Evolutionary conservation across 1,139 yeast genomes (phyloP), one percentile per base, ranked within the genome.

Genomic region (Candida sanyaensis): DNA sequence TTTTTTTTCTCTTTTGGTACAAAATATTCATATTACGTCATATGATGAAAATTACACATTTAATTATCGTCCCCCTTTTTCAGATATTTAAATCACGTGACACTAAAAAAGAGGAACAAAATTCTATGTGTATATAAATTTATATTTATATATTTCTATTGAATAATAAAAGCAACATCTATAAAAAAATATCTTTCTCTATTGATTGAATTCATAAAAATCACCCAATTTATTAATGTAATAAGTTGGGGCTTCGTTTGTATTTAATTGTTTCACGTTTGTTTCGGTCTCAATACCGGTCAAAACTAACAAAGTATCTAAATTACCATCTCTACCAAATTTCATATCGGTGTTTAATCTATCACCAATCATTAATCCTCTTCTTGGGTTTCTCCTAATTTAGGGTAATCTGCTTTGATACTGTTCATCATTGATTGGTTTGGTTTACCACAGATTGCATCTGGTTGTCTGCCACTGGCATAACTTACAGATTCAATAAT

Each of bases 311-410:
- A 95, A 68, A 1, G 98, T 92, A 53, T 77, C 83, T 43, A 95
- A 76, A 0, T 95, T 95, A 43, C 97, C 96, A 50, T 84, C 85
- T 49, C 81, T 76, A 38, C 99, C 99, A 66, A 93, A 93, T 60
- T 80, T 81, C 84, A 93, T 93, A 60, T 93, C 99, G 1, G 99
- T 93, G 64, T 93, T 92, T 51, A 93, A 75, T 53, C 99, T 78
- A 65, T 93, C 99, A 28, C 99, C 99, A 53, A 93, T 82, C 98
- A 93, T 93, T 55, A 93, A 78, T 7, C 96, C 87, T 49, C 81
- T 77, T 11, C 71, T 60, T 37, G 89, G 86, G 50, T 83, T 81
- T 81, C 70, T 23, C 68, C 63, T 45, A 75, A 62, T 1, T 62
- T 68, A 0, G 70, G 72, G 59, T 83, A 79, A 44, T 84, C 85